Percentiles rank a stretch among this genome's conserved stretches.
phyloP scores from a whole-genome alignment of 164 flowering plant genomes.

The Cinnamomum micranthum region DNA sequence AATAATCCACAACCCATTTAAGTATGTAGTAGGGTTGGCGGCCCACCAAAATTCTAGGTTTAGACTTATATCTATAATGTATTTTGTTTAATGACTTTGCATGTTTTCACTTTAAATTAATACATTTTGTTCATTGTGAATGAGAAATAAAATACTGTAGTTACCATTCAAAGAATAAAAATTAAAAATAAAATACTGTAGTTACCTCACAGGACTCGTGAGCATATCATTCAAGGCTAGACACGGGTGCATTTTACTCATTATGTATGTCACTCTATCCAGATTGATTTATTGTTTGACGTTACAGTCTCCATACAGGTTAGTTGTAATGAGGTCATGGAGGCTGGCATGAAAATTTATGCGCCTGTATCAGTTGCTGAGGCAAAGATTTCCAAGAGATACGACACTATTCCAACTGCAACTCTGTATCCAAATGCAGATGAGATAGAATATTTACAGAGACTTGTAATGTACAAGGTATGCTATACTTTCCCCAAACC shows the following conservation, averaged over 20 bases:
- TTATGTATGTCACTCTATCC: background rate
- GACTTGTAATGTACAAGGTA: slow-evolving; percentile 89
- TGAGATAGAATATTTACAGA: slow-evolving; percentile 78
- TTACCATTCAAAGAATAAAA: too few species aligned
- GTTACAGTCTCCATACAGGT: slow-evolving; percentile 55
- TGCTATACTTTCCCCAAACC: slow-evolving; percentile 5
- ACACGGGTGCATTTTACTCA: background rate
- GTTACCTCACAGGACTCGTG: background rate
- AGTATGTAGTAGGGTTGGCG: too few species aligned
- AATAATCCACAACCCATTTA: too few species aligned
- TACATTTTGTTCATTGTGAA: background rate
- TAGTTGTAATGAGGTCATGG: slow-evolving; percentile 62
- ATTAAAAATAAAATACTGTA: too few species aligned
- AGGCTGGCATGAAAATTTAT: slow-evolving; percentile 52
- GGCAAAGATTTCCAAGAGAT: slow-evolving; percentile 67
- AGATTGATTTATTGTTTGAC: slow-evolving; percentile 26
- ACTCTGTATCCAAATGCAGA: slow-evolving; percentile 91
- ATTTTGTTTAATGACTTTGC: background rate
- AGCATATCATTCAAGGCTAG: too few species aligned
- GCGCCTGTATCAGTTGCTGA: slow-evolving; percentile 85
- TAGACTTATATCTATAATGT: too few species aligned
- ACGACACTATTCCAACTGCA: slow-evolving; percentile 78
- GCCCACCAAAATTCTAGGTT: too few species aligned
- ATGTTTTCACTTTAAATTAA: background rate
- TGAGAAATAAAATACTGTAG: too few species aligned